Evolutionary conservation across 1,284 basidiomycete species (phyloP), one percentile per base, ranked within the genome.

Genomic region (Porogramme epimiltina): DNA sequence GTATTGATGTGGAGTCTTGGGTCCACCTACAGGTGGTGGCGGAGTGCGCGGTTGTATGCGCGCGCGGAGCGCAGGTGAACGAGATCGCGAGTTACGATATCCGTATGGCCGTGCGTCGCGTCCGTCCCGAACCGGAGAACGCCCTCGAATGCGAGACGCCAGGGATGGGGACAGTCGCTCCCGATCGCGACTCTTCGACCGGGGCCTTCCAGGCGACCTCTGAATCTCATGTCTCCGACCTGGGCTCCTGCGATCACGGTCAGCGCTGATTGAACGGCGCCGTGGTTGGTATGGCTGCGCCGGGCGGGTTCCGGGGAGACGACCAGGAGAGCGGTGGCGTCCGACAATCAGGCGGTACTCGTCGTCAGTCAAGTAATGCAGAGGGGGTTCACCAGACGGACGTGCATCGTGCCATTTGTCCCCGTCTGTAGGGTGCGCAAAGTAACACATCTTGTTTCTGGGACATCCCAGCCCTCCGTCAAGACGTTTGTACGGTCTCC

Each of bases 361-460:
- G 25, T 59, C 52, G 41, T 59, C 52, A 2, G 58, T 56, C 39
- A 59, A 44, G 40, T 56, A 50, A 20, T 56, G 58, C 33, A 59
- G 26, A 1, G 58, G 58, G 15, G 58, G 58, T 10, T 59, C 58
- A 13, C 58, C 58, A 6, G 54, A 46, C 3, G 49, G 28, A 4
- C 52, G 36, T 26, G 58, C 55, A 11, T 24, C 49, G n/a, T 43
- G 47, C 58, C 58, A 59, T 22, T 24, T 18, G 9, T 55, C 55
- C 31, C 39, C 24, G 24, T 59, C 55, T n/a, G 28, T 46, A 24
- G 58, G 58, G 33, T 59, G 58, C 3, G 58, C 58, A 42, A 59
- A 59, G 50, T 45, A 56, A 39, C 58, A 59, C 28, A 37, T 54
- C 39, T 11, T 25, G 13, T 28, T 28, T 11, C 58, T 47, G 8